A percentile compares a stretch with the other conserved stretches of the same genome.
These are phyloP conservation scores for Fusarium albidum DNA, from an alignment of 2,329 filamentous ascomycete species.

Conservation along the genomic window DNA sequence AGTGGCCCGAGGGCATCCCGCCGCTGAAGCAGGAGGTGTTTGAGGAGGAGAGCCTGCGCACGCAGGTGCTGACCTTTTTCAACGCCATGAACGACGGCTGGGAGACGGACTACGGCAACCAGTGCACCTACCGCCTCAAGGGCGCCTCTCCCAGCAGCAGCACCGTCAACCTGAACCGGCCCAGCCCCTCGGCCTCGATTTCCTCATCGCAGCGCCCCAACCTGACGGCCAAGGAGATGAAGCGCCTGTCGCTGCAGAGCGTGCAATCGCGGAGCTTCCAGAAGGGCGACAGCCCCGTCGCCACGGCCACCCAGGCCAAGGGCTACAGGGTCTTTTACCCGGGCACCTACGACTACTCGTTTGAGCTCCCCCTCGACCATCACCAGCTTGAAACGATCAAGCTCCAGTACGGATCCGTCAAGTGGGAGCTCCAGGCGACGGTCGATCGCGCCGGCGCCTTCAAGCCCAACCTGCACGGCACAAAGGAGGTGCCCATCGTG, in stretches of 20 bases:
- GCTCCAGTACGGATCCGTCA: constrained; percentile 84
- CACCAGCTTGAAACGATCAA: constrained; percentile 89
- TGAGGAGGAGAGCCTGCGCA: constrained; percentile 86
- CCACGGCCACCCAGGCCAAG: constrained; percentile 67
- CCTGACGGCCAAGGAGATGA: constrained; percentile 58
- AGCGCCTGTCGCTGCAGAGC: constrained; percentile 80
- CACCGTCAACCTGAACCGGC: constrained; percentile 43
- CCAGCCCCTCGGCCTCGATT: constrained; percentile 27
- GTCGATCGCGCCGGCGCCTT: constrained; percentile 90
- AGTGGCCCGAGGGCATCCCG: constrained; percentile 97
- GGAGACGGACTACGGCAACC: constrained; percentile 69
- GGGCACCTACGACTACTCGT: constrained; percentile 72
- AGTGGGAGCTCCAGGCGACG: constrained; percentile 85
- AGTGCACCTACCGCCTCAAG: constrained; percentile 64
- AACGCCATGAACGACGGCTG: constrained; percentile 74
- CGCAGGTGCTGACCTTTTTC: constrained; percentile 92
- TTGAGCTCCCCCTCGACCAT: constrained; percentile 89
- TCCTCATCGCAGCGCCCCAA: constrained; percentile 38
- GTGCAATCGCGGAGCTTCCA: constrained; percentile 86
- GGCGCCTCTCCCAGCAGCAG: constrained; percentile 46
- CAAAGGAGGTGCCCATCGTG: constrained; percentile 83
- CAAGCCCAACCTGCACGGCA: constrained; percentile 84
- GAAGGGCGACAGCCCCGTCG: constrained; percentile 75
- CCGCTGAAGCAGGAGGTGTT: constrained; percentile 83
- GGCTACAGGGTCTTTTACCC: constrained; percentile 89